phyloP scores from a whole-genome alignment of 2,329 filamentous ascomycete genomes.

The Aureobasidium subglaciale region DNA sequence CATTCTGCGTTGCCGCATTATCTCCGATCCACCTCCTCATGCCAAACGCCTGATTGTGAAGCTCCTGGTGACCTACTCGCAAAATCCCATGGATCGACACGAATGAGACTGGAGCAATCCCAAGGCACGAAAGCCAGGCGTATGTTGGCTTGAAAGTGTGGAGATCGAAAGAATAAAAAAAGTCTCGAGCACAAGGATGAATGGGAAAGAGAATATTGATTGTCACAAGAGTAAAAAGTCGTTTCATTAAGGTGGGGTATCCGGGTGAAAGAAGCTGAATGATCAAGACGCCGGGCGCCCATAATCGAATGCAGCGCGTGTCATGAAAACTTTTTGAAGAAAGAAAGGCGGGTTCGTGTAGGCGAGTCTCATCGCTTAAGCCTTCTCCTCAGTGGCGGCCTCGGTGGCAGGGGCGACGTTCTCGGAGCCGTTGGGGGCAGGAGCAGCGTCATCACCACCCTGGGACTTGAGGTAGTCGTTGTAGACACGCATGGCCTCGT shows the following conservation, averaged over 20 bases:
- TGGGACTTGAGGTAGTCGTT: conserved; percentile 97
- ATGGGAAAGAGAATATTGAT: neutral
- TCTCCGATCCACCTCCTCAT: neutral
- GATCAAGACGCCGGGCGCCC: conserved; percentile 14
- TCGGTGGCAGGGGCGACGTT: conserved; percentile 28
- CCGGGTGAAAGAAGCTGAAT: conserved; percentile 14
- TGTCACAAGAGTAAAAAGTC: conserved; percentile 14
- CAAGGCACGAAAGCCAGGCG: neutral
- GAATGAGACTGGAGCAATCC: neutral
- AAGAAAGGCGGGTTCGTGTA: conserved; percentile 5
- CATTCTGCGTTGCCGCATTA: neutral
- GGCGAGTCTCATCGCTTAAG: conserved; percentile 2
- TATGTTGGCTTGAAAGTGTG: neutral
- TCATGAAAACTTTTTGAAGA: conserved; percentile 15
- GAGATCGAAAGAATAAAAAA: neutral
- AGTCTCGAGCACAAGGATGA: neutral
- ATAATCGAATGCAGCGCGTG: conserved; percentile 14
- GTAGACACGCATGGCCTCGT: conserved; percentile 94
- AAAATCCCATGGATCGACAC: neutral
- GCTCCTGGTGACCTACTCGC: too few species aligned
- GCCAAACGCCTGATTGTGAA: too few species aligned
- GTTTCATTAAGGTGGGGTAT: conserved; percentile 16
- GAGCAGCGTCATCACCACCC: conserved; percentile 30
- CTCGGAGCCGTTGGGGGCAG: conserved; percentile 30
- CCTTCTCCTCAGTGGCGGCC: conserved; percentile 18